Conservation (phyloP, 2,329 filamentous ascomycete species). For the Fusarium temperatum region DNA sequence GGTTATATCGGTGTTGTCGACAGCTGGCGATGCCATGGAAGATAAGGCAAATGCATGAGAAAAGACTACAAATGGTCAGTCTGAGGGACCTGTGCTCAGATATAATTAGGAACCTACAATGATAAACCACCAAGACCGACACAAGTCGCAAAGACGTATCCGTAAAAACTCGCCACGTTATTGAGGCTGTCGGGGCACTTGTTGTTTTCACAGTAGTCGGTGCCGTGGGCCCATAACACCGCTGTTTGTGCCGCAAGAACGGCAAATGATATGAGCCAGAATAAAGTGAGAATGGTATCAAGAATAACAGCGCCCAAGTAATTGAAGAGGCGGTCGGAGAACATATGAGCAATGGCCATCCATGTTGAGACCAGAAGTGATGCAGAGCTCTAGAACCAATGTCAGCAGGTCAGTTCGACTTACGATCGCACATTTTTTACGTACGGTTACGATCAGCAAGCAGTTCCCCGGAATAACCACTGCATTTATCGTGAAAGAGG, state of each 20-base stretch:
- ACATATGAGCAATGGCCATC: slow-evolving; percentile 54
- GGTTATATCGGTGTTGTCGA: slow-evolving; percentile 51
- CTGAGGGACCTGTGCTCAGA: fast-evolving
- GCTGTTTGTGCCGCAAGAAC: slow-evolving; percentile 50
- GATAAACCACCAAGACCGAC: slow-evolving; percentile 53
- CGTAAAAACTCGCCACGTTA: slow-evolving; percentile 30
- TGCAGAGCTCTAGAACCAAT: slow-evolving; percentile 47
- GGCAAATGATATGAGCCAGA: slow-evolving; percentile 61
- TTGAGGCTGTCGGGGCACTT: slow-evolving; percentile 28
- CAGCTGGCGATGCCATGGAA: slow-evolving; percentile 54
- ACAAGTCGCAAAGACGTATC: slow-evolving; percentile 46
- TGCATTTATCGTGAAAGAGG: slow-evolving; percentile 53
- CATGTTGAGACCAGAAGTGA: slow-evolving; percentile 59
- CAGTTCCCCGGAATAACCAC: slow-evolving; percentile 49
- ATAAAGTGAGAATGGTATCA: slow-evolving; percentile 60
- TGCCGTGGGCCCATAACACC: slow-evolving; percentile 27
- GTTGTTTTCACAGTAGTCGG: slow-evolving; percentile 38
- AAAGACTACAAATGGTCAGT: slow-evolving; percentile 45
- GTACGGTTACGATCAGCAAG: slow-evolving; percentile 53
- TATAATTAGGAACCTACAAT: slow-evolving; percentile 50
- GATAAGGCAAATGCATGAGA: slow-evolving; percentile 53
- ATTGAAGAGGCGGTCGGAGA: slow-evolving; percentile 57
- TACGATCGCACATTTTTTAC: background rate
- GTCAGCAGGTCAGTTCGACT: background rate
- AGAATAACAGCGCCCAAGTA: slow-evolving; percentile 62